A percentile compares a stretch with the other conserved stretches of the same genome.
phyloP scores from a whole-genome alignment of 176 grass and related monocot species.

The Oryza punctata region DNA sequence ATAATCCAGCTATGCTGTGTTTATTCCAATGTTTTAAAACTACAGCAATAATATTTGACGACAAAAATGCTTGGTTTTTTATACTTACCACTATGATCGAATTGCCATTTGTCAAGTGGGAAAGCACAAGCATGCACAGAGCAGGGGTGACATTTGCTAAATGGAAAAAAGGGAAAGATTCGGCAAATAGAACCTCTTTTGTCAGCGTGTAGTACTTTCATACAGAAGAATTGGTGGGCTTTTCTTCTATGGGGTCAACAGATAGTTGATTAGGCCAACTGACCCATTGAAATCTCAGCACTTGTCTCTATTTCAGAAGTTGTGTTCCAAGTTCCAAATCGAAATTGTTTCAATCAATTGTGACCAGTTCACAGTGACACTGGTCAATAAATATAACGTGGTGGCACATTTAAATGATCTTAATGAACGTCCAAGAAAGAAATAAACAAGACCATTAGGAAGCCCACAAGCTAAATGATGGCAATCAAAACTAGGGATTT shows the following conservation, averaged over 20 bases:
- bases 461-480: background rate
- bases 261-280: conserved; percentile 12
- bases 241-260: conserved; percentile 11
- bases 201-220: conserved; percentile 21
- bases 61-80: background rate
- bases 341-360: background rate
- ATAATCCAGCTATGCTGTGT: background rate
- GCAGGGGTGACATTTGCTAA: conserved; percentile 11
- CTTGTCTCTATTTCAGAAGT: background rate
- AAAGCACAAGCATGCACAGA: background rate
- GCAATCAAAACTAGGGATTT: background rate
- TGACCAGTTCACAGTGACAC: background rate
- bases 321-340: background rate
- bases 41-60: too few species aligned
- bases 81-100: background rate
- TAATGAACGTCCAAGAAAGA: background rate
- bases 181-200: background rate
- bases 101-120: background rate
- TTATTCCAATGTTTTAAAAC: background rate
- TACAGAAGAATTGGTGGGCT: background rate
- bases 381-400: background rate
- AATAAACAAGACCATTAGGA: background rate
- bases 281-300: conserved; percentile 8
- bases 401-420: background rate
- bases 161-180: background rate